Conservation (phyloP, 441 rosid species). For the Pelargonium citronellum region DNA sequence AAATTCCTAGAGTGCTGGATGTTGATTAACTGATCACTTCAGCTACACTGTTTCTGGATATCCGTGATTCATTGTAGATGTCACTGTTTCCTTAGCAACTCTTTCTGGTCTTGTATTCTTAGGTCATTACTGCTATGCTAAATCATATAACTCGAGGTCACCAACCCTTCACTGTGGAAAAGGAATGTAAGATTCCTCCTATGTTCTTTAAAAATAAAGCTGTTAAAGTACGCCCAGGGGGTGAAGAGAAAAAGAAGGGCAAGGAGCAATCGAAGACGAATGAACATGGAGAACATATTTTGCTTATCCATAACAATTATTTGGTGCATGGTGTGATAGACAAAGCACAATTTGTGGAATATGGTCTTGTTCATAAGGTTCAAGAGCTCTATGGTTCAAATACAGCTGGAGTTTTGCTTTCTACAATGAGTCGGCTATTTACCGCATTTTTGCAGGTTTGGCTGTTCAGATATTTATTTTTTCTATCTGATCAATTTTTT, state of each 20-base stretch:
- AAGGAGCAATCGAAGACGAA: conserved; percentile 21
- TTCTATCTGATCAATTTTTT: conserved; percentile 11
- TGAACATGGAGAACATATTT: conserved; percentile 52
- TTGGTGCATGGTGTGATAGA: conserved; percentile 91
- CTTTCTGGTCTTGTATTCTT: conserved; percentile 10
- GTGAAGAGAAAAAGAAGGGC: conserved; percentile 18
- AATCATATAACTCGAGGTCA: conserved; percentile 72
- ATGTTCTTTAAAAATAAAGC: conserved; percentile 64
- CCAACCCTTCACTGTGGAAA: conserved; percentile 82
- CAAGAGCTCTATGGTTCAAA: conserved; percentile 91
- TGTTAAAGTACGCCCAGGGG: conserved; percentile 23
- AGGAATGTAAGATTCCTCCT: conserved; percentile 64
- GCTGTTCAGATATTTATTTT: conserved; percentile 17
- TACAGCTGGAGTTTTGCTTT: conserved; percentile 84
- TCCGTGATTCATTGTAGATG: neutral
- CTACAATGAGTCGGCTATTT: conserved; percentile 84
- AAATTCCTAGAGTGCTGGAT: neutral
- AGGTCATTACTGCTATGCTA: conserved; percentile 82
- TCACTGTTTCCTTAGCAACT: neutral
- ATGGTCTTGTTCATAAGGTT: conserved; percentile 93
- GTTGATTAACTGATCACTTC: neutral
- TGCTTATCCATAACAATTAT: conserved; percentile 60
- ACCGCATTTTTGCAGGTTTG: conserved; percentile 87
- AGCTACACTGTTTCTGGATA: neutral
- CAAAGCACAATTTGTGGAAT: conserved; percentile 97